Evolutionary conservation across 352 stramenopile species (phyloP).

Genomic region (Globisporangium sylvaticum): DNA sequence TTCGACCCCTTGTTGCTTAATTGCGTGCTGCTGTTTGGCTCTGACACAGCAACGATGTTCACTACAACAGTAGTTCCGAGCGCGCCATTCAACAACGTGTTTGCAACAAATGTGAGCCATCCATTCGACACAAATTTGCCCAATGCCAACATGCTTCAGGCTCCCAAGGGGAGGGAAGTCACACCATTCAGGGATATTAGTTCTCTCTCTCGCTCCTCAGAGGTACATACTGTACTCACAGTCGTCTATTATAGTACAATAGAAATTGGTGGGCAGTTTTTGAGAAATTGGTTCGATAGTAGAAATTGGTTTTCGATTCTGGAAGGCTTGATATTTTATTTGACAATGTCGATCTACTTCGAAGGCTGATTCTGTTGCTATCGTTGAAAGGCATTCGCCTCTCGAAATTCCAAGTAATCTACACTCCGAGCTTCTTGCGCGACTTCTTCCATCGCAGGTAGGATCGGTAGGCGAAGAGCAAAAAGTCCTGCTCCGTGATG

Average conservation of each 20-base stretch:
- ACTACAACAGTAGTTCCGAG: too few relatives aligned
- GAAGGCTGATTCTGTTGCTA: neutral
- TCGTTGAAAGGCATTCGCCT: neutral
- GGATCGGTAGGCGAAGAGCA: slow-evolving; percentile 78
- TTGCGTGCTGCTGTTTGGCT: too few relatives aligned
- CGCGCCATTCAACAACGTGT: too few relatives aligned
- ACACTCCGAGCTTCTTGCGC: slow-evolving; percentile 8
- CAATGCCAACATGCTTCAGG: too few relatives aligned
- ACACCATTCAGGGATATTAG: too few relatives aligned
- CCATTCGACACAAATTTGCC: too few relatives aligned
- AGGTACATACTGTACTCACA: too few relatives aligned
- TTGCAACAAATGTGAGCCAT: too few relatives aligned
- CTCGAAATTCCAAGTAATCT: neutral
- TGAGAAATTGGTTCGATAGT: neutral
- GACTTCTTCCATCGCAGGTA: slow-evolving; percentile 61
- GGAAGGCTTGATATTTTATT: neutral
- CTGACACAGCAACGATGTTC: too few relatives aligned
- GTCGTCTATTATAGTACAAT: neutral
- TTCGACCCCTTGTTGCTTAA: too few relatives aligned
- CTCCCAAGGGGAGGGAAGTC: too few relatives aligned
- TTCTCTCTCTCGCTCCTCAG: too few relatives aligned
- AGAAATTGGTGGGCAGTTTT: neutral
- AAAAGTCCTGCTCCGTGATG: slow-evolving; percentile 77
- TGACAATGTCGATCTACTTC: neutral
- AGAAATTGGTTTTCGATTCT: neutral